Percentiles rank a stretch among this genome's conserved stretches.
These are phyloP conservation scores for Anisodus tanguticus DNA, from an alignment of 257 asterid genomes.

Conservation along the genomic window DNA sequence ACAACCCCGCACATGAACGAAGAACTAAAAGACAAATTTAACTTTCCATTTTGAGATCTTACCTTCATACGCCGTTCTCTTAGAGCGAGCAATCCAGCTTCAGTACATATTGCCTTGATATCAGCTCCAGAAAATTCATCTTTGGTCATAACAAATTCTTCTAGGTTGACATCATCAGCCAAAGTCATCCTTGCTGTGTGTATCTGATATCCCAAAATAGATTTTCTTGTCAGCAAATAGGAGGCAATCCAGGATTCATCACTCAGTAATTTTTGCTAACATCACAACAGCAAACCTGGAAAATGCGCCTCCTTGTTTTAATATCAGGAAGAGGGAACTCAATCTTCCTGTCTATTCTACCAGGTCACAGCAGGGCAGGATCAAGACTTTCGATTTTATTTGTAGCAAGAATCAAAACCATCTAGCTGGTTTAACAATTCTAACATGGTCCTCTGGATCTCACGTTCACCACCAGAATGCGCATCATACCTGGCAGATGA, in stretches of 20 bases:
- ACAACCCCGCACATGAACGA: background rate
- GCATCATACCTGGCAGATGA: conserved; percentile 73
- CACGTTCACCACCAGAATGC: conserved; percentile 98
- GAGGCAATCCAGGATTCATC: background rate
- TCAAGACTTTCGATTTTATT: conserved; percentile 88
- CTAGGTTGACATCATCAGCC: conserved; percentile 89
- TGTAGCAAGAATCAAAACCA: conserved; percentile 95
- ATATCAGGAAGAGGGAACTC: conserved; percentile 94
- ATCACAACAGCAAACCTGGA: conserved; percentile 55
- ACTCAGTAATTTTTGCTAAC: background rate
- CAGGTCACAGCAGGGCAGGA: conserved; percentile 93
- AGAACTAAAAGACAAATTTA: background rate
- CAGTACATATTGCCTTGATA: conserved; percentile 93
- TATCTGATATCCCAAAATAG: conserved; percentile 53
- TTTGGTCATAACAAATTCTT: conserved; percentile 93
- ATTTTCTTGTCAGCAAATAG: background rate
- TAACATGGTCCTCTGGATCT: conserved; percentile 95
- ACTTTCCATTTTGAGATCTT: background rate
- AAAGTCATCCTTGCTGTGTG: conserved; percentile 93
- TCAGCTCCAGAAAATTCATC: conserved; percentile 97
- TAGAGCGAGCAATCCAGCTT: conserved; percentile 91
- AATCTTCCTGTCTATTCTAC: conserved; percentile 87
- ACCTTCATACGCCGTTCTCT: conserved; percentile 98
- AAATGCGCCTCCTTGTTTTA: conserved; percentile 83
- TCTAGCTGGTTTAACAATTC: conserved; percentile 87